Conservation (phyloP, 176 grass and related monocot genomes). For the Oryza australiensis region DNA sequence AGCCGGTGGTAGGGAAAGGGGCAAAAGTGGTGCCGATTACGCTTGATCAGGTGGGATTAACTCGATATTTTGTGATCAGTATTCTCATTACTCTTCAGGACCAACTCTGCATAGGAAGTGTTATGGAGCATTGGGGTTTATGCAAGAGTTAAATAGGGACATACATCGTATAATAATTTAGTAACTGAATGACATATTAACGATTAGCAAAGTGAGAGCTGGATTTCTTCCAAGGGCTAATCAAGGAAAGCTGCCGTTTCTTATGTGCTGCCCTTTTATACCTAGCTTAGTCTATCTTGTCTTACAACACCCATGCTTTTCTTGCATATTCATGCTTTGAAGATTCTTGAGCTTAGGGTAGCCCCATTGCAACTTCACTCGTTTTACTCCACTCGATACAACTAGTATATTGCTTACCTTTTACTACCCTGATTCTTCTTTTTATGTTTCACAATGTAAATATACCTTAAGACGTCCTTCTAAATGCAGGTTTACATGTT, state of each 20-base stretch:
- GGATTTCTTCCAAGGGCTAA: not conserved
- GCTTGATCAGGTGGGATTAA: constrained; percentile 81
- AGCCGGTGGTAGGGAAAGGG: constrained; percentile 73
- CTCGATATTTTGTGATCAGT: not conserved
- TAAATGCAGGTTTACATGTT: constrained; percentile 86
- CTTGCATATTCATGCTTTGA: not conserved
- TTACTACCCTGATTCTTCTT: not conserved
- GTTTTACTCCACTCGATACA: not conserved
- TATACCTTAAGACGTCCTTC: constrained; percentile 14
- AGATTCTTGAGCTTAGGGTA: not conserved
- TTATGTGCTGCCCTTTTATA: not conserved
- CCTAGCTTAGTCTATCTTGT: not conserved
- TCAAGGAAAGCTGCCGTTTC: not conserved
- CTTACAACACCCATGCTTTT: not conserved
- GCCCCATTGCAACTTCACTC: not conserved
- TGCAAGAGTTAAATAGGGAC: not conserved
- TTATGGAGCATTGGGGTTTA: constrained; percentile 14
- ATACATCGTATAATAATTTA: not conserved
- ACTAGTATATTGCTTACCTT: constrained; percentile 2
- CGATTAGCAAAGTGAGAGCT: constrained; percentile 4
- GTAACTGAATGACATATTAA: not conserved
- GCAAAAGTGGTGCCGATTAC: constrained; percentile 90
- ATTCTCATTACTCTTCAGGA: not conserved
- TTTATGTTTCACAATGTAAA: not conserved
- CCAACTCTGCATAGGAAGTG: not conserved